A percentile compares a stretch with the other conserved stretches of the same genome.
Conservation (phyloP, 176 grass and related monocot genomes). For the Eremochloa ophiuroides region DNA sequence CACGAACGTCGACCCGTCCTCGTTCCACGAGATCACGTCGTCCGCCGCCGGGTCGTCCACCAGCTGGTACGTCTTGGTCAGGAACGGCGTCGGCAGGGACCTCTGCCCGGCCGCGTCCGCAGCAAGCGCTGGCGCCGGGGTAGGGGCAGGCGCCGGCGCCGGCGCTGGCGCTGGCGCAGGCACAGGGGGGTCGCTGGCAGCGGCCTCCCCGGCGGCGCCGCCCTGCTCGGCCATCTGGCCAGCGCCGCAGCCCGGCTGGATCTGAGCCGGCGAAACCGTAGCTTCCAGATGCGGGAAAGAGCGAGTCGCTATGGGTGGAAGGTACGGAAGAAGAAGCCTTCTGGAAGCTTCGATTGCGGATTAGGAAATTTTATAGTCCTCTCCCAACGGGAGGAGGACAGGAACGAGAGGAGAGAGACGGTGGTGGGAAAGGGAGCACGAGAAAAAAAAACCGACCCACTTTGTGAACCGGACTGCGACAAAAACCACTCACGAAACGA, state of each 20-base stretch:
- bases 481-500: slow-evolving; percentile 31
- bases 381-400: slow-evolving; percentile 22
- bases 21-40: slow-evolving; percentile 93
- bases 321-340: slow-evolving; percentile 55
- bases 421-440: neutral
- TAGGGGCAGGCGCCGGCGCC: neutral
- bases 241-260: slow-evolving; percentile 22
- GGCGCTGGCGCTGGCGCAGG: neutral
- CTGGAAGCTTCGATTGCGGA: slow-evolving; percentile 57
- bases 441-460: slow-evolving; percentile 14
- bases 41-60: slow-evolving; percentile 77
- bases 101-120: slow-evolving; percentile 50
- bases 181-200: slow-evolving; percentile 1
- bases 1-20: slow-evolving; percentile 81
- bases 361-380: slow-evolving; percentile 53
- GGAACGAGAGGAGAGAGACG: neutral
- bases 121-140: neutral
- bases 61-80: slow-evolving; percentile 88
- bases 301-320: slow-evolving; percentile 14
- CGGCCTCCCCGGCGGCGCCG: neutral
- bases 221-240: slow-evolving; percentile 43
- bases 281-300: slow-evolving; percentile 17
- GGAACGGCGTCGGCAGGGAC: slow-evolving; percentile 88
- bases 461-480: slow-evolving; percentile 22
- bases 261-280: slow-evolving; percentile 21